Conservation (phyloP, 2,329 filamentous ascomycete genomes). For the Conoideocrella luteorostrata region DNA sequence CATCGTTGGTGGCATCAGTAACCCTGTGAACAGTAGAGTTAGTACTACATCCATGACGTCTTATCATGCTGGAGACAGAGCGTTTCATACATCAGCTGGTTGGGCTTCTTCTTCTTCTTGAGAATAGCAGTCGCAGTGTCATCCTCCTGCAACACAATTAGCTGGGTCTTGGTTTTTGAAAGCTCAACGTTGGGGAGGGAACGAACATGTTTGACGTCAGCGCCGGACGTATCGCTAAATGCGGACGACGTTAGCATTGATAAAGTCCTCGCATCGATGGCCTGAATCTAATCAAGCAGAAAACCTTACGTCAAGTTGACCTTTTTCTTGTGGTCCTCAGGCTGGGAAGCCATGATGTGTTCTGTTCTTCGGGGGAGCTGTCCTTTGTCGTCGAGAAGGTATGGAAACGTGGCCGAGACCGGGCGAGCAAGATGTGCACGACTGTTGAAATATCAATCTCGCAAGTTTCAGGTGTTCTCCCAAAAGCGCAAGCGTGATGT, state of each 20-base stretch:
- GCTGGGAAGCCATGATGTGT: slow-evolving; percentile 64
- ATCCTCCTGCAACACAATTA: slow-evolving; percentile 57
- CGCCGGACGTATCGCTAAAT: slow-evolving; percentile 77
- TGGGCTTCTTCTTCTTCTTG: slow-evolving; percentile 99
- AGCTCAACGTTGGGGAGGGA: slow-evolving; percentile 14
- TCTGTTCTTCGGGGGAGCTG: slow-evolving; percentile 22
- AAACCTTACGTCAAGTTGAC: slow-evolving; percentile 69
- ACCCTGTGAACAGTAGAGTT: slow-evolving; percentile 53
- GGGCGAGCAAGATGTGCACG: background rate
- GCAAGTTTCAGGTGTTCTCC: background rate
- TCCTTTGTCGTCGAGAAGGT: slow-evolving; percentile 15
- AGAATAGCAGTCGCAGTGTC: slow-evolving; percentile 93
- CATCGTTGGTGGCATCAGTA: slow-evolving; percentile 97
- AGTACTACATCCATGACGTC: slow-evolving; percentile 2
- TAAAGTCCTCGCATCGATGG: background rate
- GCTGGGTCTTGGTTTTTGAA: slow-evolving; percentile 13
- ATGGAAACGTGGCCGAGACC: slow-evolving; percentile 17
- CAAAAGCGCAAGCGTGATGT: slow-evolving; percentile 1
- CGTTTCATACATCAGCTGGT: slow-evolving; percentile 80
- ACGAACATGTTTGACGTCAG: slow-evolving; percentile 76
- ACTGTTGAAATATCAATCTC: background rate
- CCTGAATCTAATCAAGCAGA: background rate
- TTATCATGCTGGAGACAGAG: background rate
- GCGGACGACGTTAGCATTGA: slow-evolving; percentile 5
- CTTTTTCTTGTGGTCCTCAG: slow-evolving; percentile 69